Evolutionary conservation across 2,329 filamentous ascomycete species (phyloP).

Genomic region (Fusarium anthophilum): DNA sequence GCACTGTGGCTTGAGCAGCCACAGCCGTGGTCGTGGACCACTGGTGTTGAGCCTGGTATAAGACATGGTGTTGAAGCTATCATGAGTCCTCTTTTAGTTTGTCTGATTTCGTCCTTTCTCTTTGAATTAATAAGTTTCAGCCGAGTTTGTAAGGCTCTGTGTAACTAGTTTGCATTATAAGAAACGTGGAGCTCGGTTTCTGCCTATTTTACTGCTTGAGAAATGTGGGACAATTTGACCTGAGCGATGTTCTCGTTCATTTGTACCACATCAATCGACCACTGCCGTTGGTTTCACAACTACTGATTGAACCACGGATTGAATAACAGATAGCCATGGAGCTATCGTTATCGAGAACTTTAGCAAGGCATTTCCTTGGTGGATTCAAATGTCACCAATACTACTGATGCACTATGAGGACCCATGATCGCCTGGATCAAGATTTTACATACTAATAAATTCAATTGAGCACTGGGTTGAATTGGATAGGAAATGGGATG

Average conservation of each 20-base stretch:
- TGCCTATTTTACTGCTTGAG: not conserved
- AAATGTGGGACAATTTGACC: not conserved
- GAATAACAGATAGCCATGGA: not conserved
- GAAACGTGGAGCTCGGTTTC: not conserved
- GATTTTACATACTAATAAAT: not conserved
- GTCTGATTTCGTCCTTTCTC: not conserved
- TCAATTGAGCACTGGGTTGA: not conserved
- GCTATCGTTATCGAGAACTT: not conserved
- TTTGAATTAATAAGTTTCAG: not conserved
- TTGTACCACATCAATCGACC: not conserved
- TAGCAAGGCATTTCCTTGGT: not conserved
- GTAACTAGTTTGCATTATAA: not conserved
- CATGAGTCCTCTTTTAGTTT: not conserved
- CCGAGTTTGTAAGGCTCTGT: not conserved
- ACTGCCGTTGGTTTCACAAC: not conserved
- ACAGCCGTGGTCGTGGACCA: not conserved
- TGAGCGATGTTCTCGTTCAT: not conserved
- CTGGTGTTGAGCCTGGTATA: not conserved
- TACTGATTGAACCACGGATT: not conserved
- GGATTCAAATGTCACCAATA: not conserved
- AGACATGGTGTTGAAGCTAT: not conserved
- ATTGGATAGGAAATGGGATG: not conserved
- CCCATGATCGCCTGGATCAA: not conserved
- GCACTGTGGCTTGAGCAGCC: constrained; percentile 8
- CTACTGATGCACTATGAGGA: not conserved